Percentiles rank a stretch among this genome's conserved stretches.
Evolutionary conservation across 2,329 filamentous ascomycete genomes (phyloP).

Genomic region (Cladosporium sp.): DNA sequence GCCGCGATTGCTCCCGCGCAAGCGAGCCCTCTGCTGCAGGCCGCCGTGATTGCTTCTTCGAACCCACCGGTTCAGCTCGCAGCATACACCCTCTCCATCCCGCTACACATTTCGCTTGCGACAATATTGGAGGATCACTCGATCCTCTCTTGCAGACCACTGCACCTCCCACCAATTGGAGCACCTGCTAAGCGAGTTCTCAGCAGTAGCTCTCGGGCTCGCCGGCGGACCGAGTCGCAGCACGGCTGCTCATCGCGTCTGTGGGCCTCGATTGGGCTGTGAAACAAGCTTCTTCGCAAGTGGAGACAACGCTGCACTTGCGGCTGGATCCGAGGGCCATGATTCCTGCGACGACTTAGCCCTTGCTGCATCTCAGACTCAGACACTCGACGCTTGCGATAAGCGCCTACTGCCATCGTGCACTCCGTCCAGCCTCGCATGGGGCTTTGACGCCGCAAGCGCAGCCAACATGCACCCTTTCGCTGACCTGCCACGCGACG

Average conservation of each 20-base stretch:
- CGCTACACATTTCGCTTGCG: constrained; percentile 9
- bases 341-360: background rate
- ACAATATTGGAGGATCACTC: constrained; percentile 11
- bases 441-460: constrained; percentile 10
- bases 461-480: constrained; percentile 6
- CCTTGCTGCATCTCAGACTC: background rate
- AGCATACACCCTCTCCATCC: background rate
- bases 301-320: background rate
- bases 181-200: background rate
- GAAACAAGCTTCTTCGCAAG: background rate
- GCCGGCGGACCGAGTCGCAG: no score
- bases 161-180: constrained; percentile 3
- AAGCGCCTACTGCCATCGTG: background rate
- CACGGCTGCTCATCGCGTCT: no score
- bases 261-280: no score
- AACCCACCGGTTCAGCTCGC: background rate
- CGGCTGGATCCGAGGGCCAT: background rate
- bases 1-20: background rate
- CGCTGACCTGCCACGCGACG: constrained; percentile 2
- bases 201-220: background rate
- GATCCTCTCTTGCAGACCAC: background rate
- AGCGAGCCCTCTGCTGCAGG: constrained; percentile 1
- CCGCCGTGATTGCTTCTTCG: constrained; percentile 6
- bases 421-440: constrained; percentile 2
- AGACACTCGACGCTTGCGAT: background rate